Evolutionary conservation across 805 yeast species (phyloP), one percentile per base, ranked within the genome.

Genomic region (Peterozyma xylosa): DNA sequence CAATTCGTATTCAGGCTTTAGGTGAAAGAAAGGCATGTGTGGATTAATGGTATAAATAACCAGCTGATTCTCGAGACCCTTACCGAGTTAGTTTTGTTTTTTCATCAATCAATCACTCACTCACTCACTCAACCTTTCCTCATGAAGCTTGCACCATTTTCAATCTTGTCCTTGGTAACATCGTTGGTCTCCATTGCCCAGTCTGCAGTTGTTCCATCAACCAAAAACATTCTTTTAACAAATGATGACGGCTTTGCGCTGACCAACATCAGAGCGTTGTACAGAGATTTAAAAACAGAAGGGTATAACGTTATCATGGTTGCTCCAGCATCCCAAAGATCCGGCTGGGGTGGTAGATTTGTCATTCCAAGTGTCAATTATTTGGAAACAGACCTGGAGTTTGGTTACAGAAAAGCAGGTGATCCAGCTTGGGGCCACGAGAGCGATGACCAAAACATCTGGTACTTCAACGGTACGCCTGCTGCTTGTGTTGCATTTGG

Each of bases 161-260:
- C 27, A 21, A 21, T 21, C 7, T 7, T 21, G 7, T 5, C 27
- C 7, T 7, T 21, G 27, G 27, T 21, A 21, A 5, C 27, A 21
- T 21, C 27, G 27, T 21, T 21, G 27, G 27, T 21, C 27, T 21
- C 27, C 27, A 21, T 21, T 7, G 7, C 27, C 27, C 27, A 21
- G 7, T 21, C 27, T 7, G 27, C 27, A 21, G 27, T 21, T 4
- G 27, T 21, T 21, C 45, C 18, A 21, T 42, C 52, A 9, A 63
- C 69, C 29, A 67, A 67, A 50, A 70, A 71, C 55, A 70, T 73
- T 47, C 56, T 75, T 16, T 61, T 74, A 35, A 69, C 80, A 48
- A 76, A 77, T 52, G 82, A 77, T 53, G 82, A 77, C 50, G 71
- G 75, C 15, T 77, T 77, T 76, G 73, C 71, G 2, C 61, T 80